These are phyloP conservation scores for Gautieria morchelliformis DNA, from an alignment of 768 basidiomycete genomes.

Conservation along the genomic window DNA sequence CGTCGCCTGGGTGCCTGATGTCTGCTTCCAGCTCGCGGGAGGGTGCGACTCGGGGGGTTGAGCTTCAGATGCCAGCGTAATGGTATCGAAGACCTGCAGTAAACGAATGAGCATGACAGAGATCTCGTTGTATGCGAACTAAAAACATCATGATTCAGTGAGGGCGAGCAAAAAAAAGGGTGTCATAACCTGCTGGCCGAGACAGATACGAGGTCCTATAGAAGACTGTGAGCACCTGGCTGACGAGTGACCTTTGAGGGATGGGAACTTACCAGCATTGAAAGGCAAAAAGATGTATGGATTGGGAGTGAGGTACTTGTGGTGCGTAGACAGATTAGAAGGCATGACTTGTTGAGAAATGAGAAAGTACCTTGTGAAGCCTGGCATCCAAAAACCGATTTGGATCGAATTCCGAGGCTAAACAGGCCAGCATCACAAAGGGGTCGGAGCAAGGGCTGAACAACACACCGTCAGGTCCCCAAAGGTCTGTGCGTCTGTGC, in stretches of 20 bases:
- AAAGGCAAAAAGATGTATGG: conserved; percentile 66
- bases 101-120: conserved; percentile 57
- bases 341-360: too few species aligned
- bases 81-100: conserved; percentile 45
- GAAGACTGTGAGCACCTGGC: conserved; percentile 10
- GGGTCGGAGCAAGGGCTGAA: not conserved
- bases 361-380: conserved; percentile 2
- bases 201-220: conserved; percentile 43
- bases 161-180: too few species aligned
- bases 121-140: conserved; percentile 38
- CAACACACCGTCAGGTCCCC: conserved; percentile 28
- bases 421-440: not conserved
- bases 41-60: conserved; percentile 36
- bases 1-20: conserved; percentile 36
- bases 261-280: conserved; percentile 28
- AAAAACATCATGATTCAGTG: conserved; percentile 4
- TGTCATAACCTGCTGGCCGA: conserved; percentile 42
- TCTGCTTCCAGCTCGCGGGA: conserved; percentile 36
- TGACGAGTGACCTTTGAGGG: not conserved
- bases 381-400: conserved; percentile 14
- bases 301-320: conserved; percentile 46
- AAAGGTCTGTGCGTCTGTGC: conserved; percentile 30
- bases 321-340: too few species aligned
- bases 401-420: conserved; percentile 14
- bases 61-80: conserved; percentile 38